Conservation (phyloP, 495 filamentous ascomycete species). For the Penicillium roqueforti region DNA sequence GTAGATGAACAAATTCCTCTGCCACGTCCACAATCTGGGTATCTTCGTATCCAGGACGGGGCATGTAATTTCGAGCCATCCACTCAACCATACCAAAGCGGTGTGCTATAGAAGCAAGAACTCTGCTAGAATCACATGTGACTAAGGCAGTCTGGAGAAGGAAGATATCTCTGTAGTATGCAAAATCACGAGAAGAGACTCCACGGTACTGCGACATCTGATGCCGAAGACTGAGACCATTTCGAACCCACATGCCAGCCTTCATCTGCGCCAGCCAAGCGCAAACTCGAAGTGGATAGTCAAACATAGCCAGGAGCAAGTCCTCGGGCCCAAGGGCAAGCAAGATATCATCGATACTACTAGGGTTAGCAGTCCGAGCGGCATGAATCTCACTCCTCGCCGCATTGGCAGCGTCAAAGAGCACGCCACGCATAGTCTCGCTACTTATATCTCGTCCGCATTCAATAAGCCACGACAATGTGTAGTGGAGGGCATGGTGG, state of each 20-base stretch:
- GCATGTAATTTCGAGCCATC: slow-evolving; percentile 75
- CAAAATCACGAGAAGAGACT: slow-evolving; percentile 80
- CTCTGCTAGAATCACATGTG: slow-evolving; percentile 74
- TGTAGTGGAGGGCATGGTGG: slow-evolving; percentile 95
- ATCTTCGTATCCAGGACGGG: slow-evolving; percentile 70
- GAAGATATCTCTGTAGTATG: slow-evolving; percentile 93
- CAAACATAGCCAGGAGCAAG: slow-evolving; percentile 81
- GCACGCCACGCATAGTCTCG: slow-evolving; percentile 58
- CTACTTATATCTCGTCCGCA: slow-evolving; percentile 72
- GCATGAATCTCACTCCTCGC: slow-evolving; percentile 30
- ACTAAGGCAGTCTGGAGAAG: slow-evolving; percentile 87
- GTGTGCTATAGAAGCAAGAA: slow-evolving; percentile 87
- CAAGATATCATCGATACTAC: slow-evolving; percentile 17
- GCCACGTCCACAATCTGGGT: slow-evolving; percentile 82
- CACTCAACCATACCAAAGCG: slow-evolving; percentile 86
- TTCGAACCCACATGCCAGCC: slow-evolving; percentile 96
- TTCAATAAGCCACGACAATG: slow-evolving; percentile 94
- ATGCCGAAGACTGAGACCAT: slow-evolving; percentile 90
- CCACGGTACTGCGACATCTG: slow-evolving; percentile 90
- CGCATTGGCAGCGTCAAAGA: slow-evolving; percentile 52
- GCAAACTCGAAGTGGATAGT: slow-evolving; percentile 88
- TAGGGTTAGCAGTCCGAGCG: slow-evolving; percentile 10
- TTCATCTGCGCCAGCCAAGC: slow-evolving; percentile 98
- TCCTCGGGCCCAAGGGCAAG: slow-evolving; percentile 55
- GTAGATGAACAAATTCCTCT: slow-evolving; percentile 91